Evolutionary conservation across 768 basidiomycete genomes (phyloP), one percentile per base, ranked within the genome.

Genomic region (Boletus pseudopeckii): DNA sequence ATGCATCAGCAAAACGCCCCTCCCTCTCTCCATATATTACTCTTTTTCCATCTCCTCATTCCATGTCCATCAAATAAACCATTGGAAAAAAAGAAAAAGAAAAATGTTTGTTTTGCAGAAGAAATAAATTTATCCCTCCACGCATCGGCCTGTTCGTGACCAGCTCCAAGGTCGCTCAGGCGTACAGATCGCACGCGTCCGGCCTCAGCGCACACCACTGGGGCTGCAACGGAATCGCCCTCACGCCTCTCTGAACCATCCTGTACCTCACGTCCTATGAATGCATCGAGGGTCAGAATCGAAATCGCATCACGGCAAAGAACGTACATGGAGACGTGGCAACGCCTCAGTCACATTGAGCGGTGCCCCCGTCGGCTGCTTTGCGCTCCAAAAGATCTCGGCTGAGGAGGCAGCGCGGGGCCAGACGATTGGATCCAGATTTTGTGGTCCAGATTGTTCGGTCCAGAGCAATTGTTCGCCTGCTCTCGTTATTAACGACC

Each of bases 181-280:
- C 61, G 0, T 45, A 8, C 45, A 70, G n/a, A 53, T 82, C 75
- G 50, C 80, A 82, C 1, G 55, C 67, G 37, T 75, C 61, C 0
- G 80, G 79, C 33, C 81, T 67, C 15, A 83, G 58, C 11, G 78
- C 81, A 68, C 81, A 84, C 75, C 77, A 83, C 26, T 78, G 65
- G 0, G 83, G 83, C 63, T 83, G 83, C n/a, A 84, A 63, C 1
- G 72, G 61, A 34, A 73, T 73, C n/a, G 82, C 77, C 0, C 61
- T 57, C 20, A 83, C 58, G 2, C 83, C 81, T 15, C 78, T 65
- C 48, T 72, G 69, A 7, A 81, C 77, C 69, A 81, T 74, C 18
- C 80, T 69, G 53, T 78, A 77, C 39, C 73, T 61, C 37, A 79
- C 30, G 53, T 83, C 81, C 69, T 69, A 37, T 48, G 17, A 7